These are phyloP conservation scores for Colletotrichum chlorophyti DNA, from an alignment of 2,329 filamentous ascomycete species.

Conservation along the genomic window DNA sequence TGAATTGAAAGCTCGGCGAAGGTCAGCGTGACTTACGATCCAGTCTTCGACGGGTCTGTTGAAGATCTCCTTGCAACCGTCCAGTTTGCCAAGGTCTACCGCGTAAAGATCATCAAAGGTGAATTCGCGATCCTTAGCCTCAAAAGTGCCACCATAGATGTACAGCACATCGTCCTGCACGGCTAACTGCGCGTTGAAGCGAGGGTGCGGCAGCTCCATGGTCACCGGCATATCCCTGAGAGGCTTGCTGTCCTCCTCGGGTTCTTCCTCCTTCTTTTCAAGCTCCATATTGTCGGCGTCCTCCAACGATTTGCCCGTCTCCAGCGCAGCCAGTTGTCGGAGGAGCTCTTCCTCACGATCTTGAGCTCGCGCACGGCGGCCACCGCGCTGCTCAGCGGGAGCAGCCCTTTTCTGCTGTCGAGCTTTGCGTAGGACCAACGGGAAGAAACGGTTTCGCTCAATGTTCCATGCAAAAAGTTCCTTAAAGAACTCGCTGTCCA, in stretches of 20 bases:
- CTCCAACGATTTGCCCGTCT: slow-evolving; percentile 73
- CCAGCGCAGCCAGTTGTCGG: slow-evolving; percentile 83
- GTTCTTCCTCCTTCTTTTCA: slow-evolving; percentile 55
- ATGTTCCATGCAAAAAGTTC: slow-evolving; percentile 91
- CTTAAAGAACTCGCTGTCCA: slow-evolving; percentile 98
- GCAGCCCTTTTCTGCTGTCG: slow-evolving; percentile 71
- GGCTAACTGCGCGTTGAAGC: slow-evolving; percentile 90
- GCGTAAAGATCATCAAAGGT: slow-evolving; percentile 96
- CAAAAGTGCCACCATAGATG: slow-evolving; percentile 93
- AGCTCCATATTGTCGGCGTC: slow-evolving; percentile 56
- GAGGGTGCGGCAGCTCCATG: slow-evolving; percentile 85
- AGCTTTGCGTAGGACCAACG: slow-evolving; percentile 76
- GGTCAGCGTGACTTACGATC: slow-evolving; percentile 61
- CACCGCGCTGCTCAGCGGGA: slow-evolving; percentile 61
- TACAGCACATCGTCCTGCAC: slow-evolving; percentile 93
- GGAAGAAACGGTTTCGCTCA: slow-evolving; percentile 94
- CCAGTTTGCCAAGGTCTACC: slow-evolving; percentile 91
- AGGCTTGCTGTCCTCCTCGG: slow-evolving; percentile 62
- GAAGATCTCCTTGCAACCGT: slow-evolving; percentile 93
- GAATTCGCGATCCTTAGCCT: slow-evolving; percentile 93
- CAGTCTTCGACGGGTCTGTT: slow-evolving; percentile 84
- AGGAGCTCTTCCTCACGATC: slow-evolving; percentile 92
- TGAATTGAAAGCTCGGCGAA: slow-evolving; percentile 33
- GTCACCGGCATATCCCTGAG: slow-evolving; percentile 69
- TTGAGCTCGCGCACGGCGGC: slow-evolving; percentile 76